Percentiles rank a stretch among this genome's conserved stretches.
These are phyloP conservation scores for Babesia divergens DNA, from an alignment of 169 alveolate genomes.

Conservation along the genomic window DNA sequence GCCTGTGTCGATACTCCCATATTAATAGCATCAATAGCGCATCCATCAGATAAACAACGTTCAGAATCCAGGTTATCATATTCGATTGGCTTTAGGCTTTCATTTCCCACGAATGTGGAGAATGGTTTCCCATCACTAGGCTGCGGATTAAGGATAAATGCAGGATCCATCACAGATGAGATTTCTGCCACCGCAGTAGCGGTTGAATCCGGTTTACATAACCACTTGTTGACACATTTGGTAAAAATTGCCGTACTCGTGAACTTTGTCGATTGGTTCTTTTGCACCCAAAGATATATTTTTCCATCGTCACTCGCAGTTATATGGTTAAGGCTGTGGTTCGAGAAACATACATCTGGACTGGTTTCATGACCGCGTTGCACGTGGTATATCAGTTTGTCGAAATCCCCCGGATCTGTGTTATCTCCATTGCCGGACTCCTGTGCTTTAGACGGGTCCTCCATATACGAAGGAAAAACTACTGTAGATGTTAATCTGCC, in stretches of 20 bases:
- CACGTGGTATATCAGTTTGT: constrained; percentile 35
- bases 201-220: not conserved
- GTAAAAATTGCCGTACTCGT: constrained; percentile 6
- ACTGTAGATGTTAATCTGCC: constrained; percentile 16
- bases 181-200: not conserved
- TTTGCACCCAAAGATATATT: constrained; percentile 59
- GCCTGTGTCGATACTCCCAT: no score
- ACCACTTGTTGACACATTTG: constrained; percentile 9
- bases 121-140: no score
- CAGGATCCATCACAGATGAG: constrained; percentile 3
- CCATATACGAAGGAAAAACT: constrained; percentile 16
- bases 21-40: no score
- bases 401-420: constrained; percentile 52
- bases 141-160: not conserved
- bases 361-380: constrained; percentile 45
- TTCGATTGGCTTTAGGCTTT: no score
- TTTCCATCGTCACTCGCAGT: constrained; percentile 77
- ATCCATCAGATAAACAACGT: no score
- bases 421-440: not conserved
- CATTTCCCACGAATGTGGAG: no score
- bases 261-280: not conserved
- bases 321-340: constrained; percentile 59
- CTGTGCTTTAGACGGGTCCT: not conserved
- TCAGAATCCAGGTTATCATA: no score
- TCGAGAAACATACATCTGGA: constrained; percentile 76